phyloP scores from a whole-genome alignment of 257 asterid genomes.

The Solanum boliviense region DNA sequence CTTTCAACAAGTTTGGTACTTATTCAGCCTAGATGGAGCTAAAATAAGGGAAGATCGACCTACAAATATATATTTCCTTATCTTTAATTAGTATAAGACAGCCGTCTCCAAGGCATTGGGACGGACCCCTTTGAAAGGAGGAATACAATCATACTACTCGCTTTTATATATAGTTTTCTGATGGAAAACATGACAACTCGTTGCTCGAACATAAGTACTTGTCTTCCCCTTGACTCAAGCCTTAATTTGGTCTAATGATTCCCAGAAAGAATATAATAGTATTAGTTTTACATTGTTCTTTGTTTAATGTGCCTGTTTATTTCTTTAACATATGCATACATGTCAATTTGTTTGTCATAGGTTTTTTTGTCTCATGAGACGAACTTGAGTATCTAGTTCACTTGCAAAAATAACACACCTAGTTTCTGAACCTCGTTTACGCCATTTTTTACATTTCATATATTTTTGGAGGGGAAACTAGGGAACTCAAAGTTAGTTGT shows the following conservation, averaged over 20 bases:
- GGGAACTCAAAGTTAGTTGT: not conserved
- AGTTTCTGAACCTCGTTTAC: not conserved
- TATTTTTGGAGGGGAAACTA: not conserved
- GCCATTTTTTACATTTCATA: not conserved
- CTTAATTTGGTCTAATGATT: constrained; percentile 25
- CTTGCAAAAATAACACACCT: not conserved
- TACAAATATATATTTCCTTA: constrained; percentile 27
- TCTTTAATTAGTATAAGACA: constrained; percentile 22
- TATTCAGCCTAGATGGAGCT: constrained; percentile 45
- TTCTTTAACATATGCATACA: not conserved
- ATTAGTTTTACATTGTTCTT: constrained; percentile 1
- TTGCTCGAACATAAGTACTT: constrained; percentile 20
- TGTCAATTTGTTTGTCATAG: not conserved
- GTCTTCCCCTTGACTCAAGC: constrained; percentile 21
- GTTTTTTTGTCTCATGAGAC: not conserved
- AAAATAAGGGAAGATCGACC: constrained; percentile 21
- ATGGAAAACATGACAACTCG: constrained; percentile 26
- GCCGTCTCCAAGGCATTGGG: constrained; percentile 12
- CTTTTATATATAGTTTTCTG: constrained; percentile 16
- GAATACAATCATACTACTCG: constrained; percentile 32
- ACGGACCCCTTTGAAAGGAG: constrained; percentile 11
- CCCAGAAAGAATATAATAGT: constrained; percentile 17
- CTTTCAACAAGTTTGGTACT: constrained; percentile 59
- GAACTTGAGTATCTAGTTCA: not conserved
- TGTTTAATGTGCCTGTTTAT: not conserved